Conservation (phyloP, 441 rosid species). For the Pelargonium cotyledonis region DNA sequence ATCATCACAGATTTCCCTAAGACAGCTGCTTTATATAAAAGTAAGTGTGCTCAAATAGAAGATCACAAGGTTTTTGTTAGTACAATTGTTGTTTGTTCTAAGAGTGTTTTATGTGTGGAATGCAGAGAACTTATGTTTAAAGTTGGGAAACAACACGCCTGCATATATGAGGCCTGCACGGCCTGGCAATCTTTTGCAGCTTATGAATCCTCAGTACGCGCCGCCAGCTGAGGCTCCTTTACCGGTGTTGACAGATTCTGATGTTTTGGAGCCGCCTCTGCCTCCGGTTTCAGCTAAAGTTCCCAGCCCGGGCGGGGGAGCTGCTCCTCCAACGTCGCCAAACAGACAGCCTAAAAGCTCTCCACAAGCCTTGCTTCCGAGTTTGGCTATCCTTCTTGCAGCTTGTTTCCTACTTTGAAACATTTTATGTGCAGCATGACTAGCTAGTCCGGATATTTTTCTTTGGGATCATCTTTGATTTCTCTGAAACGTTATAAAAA, state of each 20-base stretch:
- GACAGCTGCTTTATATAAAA: constrained; percentile 44
- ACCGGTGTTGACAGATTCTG: constrained; percentile 48
- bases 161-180: constrained; percentile 50
- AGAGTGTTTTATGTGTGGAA: background rate
- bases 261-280: constrained; percentile 63
- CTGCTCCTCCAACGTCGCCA: constrained; percentile 24
- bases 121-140: constrained; percentile 61
- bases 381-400: constrained; percentile 27
- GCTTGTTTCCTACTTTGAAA: constrained; percentile 36
- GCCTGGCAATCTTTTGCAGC: constrained; percentile 42
- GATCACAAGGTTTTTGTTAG: too few species aligned
- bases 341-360: constrained; percentile 42
- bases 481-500: too few species aligned
- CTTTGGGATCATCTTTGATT: too few species aligned
- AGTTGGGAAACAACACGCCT: constrained; percentile 28
- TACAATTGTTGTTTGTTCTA: too few species aligned
- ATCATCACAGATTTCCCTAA: constrained; percentile 53
- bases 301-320: constrained; percentile 15
- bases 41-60: constrained; percentile 22
- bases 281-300: constrained; percentile 30
- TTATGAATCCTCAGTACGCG: constrained; percentile 21
- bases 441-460: too few species aligned
- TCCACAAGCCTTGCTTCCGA: constrained; percentile 29
- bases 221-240: constrained; percentile 85
- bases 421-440: too few species aligned